Conservation (phyloP, 495 filamentous ascomycete genomes). For the Diplogelasinospora grovesii region DNA sequence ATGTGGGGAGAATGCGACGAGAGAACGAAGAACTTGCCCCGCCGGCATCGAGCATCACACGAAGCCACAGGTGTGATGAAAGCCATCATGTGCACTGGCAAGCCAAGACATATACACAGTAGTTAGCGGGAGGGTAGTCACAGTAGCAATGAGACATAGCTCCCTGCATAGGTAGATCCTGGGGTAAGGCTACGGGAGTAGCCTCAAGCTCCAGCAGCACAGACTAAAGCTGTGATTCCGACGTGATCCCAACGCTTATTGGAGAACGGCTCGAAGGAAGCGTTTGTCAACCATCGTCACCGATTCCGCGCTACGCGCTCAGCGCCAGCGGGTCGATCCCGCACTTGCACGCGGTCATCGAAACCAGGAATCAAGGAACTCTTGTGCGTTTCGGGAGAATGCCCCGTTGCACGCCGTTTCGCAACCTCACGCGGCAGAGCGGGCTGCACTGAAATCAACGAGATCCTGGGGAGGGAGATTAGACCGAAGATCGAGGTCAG, state of each 20-base stretch:
- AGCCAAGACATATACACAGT: no score
- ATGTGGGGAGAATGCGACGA: no score
- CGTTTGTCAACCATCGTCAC: no score
- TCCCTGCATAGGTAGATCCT: background rate
- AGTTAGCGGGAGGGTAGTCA: no score
- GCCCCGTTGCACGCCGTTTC: background rate
- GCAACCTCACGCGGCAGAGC: background rate
- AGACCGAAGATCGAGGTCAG: conserved; percentile 11
- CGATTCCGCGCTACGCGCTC: conserved; percentile 19
- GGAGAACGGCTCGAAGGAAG: no score
- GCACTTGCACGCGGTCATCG: conserved; percentile 12
- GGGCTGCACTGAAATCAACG: background rate
- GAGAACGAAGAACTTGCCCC: no score
- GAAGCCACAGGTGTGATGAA: no score
- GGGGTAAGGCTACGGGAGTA: background rate
- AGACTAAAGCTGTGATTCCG: conserved; percentile 11
- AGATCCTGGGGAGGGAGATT: conserved; percentile 13
- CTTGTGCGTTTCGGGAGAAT: background rate
- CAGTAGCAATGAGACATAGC: no score
- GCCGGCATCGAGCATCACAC: no score
- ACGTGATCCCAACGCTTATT: conserved; percentile 17
- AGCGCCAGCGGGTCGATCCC: conserved; percentile 17
- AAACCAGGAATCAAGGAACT: background rate
- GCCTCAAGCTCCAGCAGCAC: background rate
- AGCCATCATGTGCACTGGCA: no score